Evolutionary conservation across 179 eudicot species (phyloP).

Genomic region (Drosera spatulata): DNA sequence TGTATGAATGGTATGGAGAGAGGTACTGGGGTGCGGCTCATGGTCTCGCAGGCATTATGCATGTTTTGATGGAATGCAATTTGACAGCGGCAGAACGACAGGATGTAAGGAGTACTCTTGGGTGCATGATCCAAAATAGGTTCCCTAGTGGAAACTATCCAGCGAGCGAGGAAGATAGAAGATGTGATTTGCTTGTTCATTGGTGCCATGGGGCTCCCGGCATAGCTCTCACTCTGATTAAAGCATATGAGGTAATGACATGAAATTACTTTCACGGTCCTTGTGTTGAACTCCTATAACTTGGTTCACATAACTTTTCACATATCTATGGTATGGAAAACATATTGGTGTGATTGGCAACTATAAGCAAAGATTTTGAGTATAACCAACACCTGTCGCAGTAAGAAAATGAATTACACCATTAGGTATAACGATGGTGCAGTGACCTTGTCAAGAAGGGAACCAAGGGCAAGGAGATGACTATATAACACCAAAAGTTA

Average conservation of each 20-base stretch:
- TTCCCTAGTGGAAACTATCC: slow-evolving; percentile 71
- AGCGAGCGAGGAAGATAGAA: slow-evolving; percentile 49
- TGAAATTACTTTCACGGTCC: too few species aligned
- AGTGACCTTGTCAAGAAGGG: too few species aligned
- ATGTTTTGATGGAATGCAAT: slow-evolving; percentile 64
- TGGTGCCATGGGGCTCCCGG: slow-evolving; percentile 82
- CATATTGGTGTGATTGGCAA: too few species aligned
- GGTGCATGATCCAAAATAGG: slow-evolving; percentile 68
- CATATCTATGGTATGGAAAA: too few species aligned
- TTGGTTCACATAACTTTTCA: too few species aligned
- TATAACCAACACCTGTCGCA: too few species aligned
- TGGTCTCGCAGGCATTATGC: slow-evolving; percentile 76
- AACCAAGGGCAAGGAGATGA: too few species aligned
- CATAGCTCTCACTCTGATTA: slow-evolving; percentile 60
- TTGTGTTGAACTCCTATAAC: too few species aligned
- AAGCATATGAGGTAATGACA: slow-evolving; percentile 55
- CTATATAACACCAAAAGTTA: too few species aligned
- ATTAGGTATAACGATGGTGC: too few species aligned
- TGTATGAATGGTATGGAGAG: slow-evolving; percentile 85
- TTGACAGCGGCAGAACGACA: slow-evolving; percentile 39
- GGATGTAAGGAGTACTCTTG: slow-evolving; percentile 58
- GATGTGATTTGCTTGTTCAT: slow-evolving; percentile 48
- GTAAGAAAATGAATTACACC: too few species aligned
- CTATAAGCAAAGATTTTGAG: too few species aligned
- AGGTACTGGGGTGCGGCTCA: slow-evolving; percentile 80